phyloP scores from a whole-genome alignment of 176 grass and related monocot genomes.

The Eleusine indica region DNA sequence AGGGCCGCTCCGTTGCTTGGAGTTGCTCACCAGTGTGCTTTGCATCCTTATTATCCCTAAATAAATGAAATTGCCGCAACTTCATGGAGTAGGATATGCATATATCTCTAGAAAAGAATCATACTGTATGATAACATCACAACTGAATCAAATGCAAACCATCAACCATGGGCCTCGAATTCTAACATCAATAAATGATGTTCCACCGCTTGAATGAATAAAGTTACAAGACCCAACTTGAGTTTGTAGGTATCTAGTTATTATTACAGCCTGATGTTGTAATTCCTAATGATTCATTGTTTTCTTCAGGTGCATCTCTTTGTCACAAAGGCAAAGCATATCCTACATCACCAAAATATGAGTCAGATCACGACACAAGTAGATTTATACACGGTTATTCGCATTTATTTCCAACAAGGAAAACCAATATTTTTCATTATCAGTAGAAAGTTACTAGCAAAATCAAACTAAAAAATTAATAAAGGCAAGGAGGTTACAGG shows the following conservation, averaged over 20 bases:
- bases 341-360: slow-evolving; percentile 50
- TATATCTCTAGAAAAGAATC: no score
- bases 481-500: slow-evolving; percentile 27
- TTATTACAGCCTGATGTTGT: slow-evolving; percentile 38
- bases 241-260: slow-evolving; percentile 16
- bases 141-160: not conserved
- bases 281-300: slow-evolving; percentile 34
- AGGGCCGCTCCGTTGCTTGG: no score
- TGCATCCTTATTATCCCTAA: no score
- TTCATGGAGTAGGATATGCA: no score
- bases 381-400: not conserved
- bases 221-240: not conserved
- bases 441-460: not conserved
- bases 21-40: no score
- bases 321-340: slow-evolving; percentile 63
- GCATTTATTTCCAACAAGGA: not conserved
- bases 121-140: no score
- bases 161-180: no score
- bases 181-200: not conserved
- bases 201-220: not conserved
- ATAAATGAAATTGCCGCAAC: no score
- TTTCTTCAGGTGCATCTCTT: slow-evolving; percentile 47
- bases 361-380: slow-evolving; percentile 23
- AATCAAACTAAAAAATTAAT: not conserved
- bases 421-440: not conserved